phyloP scores from a whole-genome alignment of 345 rosid genomes.

The Syzygium oleosum region DNA sequence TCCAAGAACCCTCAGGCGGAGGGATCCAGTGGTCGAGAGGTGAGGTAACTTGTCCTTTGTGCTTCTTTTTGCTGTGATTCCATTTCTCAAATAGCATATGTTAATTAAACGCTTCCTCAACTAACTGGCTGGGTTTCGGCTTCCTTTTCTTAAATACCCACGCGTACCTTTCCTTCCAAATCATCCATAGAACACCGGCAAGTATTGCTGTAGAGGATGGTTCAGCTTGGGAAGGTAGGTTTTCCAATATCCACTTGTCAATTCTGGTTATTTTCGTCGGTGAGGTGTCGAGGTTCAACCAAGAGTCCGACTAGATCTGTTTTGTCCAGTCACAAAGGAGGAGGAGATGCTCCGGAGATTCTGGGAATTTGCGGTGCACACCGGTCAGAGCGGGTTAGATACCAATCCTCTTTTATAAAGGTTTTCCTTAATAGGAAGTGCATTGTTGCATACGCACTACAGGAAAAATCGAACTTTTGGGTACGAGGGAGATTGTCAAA shows the following conservation, averaged over 20 bases:
- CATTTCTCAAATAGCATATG: neutral
- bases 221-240: neutral
- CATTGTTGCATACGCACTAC: too few species aligned
- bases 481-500: too few species aligned
- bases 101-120: neutral
- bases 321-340: neutral
- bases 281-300: neutral
- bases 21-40: too few species aligned
- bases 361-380: neutral
- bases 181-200: neutral
- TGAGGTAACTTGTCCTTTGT: too few species aligned
- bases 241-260: neutral
- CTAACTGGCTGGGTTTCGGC: accelerated
- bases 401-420: too few species aligned
- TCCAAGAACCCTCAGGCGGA: too few species aligned
- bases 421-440: too few species aligned
- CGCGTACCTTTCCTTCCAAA: too few species aligned
- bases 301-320: neutral
- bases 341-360: neutral
- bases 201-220: neutral
- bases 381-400: neutral
- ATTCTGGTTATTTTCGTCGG: neutral
- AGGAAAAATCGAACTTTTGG: too few species aligned
- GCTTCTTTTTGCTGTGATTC: neutral
- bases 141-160: too few species aligned